Conservation (phyloP, 2,329 filamentous ascomycete species). For the Grosmannia clavigera region DNA sequence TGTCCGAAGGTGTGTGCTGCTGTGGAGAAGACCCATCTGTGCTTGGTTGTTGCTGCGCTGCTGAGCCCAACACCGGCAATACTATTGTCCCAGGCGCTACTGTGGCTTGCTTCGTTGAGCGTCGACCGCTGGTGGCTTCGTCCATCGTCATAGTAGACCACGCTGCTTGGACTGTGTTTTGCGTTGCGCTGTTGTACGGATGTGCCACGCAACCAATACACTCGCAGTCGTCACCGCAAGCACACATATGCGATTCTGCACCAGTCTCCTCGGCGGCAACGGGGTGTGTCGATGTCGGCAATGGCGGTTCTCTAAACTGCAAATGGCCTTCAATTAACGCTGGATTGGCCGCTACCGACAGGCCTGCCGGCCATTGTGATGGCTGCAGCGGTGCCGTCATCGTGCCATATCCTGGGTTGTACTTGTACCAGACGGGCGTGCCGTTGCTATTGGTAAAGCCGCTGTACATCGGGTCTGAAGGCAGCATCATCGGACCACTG, state of each 20-base stretch:
- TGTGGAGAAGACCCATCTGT: conserved; percentile 19
- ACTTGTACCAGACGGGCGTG: conserved; percentile 9
- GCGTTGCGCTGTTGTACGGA: conserved; percentile 14
- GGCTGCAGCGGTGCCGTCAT: conserved; percentile 12
- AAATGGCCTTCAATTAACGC: neutral
- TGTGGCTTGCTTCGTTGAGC: neutral
- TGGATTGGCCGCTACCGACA: conserved; percentile 2
- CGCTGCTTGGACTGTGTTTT: conserved; percentile 11
- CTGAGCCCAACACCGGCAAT: neutral
- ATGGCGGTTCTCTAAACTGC: neutral
- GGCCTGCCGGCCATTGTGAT: conserved; percentile 11
- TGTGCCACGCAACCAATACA: conserved; percentile 14
- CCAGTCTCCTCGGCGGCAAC: neutral
- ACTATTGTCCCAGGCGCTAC: neutral
- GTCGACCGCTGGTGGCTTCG: neutral
- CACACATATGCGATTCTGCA: conserved; percentile 11
- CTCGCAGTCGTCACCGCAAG: conserved; percentile 15
- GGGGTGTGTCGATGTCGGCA: neutral
- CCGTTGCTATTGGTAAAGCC: neutral
- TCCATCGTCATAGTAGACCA: conserved; percentile 11
- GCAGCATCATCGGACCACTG: neutral
- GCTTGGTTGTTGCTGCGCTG: neutral
- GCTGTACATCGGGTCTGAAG: neutral
- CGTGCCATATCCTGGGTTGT: conserved; percentile 12
- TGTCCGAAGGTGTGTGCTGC: conserved; percentile 34